These are phyloP conservation scores for Aurifilum marmelostoma DNA, from an alignment of 2,329 filamentous ascomycete species.

Conservation along the genomic window DNA sequence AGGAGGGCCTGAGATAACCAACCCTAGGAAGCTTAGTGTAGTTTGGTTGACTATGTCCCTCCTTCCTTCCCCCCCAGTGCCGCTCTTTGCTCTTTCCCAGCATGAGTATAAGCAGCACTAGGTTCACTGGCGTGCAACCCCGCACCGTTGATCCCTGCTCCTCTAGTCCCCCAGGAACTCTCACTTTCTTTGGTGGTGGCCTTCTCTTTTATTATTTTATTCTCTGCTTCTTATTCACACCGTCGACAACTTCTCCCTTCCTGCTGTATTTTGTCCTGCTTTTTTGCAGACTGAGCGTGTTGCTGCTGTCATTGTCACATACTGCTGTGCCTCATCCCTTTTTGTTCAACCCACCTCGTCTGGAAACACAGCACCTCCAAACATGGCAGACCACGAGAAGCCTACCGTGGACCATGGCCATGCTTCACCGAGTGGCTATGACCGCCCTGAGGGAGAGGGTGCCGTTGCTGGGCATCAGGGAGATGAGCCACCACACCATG, in stretches of 20 bases:
- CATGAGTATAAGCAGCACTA: background rate
- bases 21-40: background rate
- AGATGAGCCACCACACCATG: slow-evolving; percentile 49
- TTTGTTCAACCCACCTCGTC: background rate
- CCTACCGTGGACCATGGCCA: slow-evolving; percentile 12
- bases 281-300: background rate
- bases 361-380: background rate
- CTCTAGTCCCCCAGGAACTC: background rate
- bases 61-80: background rate
- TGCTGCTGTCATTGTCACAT: background rate
- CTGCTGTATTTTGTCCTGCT: background rate
- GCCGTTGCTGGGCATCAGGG: slow-evolving; percentile 11
- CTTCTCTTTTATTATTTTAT: background rate
- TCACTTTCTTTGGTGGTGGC: background rate
- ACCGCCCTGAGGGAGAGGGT: background rate
- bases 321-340: background rate
- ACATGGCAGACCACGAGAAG: slow-evolving; percentile 29
- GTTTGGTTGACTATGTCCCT: background rate
- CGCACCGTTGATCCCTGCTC: background rate
- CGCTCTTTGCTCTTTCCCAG: too few species aligned
- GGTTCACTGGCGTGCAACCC: background rate
- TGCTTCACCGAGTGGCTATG: background rate
- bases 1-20: background rate
- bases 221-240: background rate
- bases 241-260: background rate